Evolutionary conservation across 1,284 basidiomycete species (phyloP).

Genomic region (Leccinum cinnamomeum): DNA sequence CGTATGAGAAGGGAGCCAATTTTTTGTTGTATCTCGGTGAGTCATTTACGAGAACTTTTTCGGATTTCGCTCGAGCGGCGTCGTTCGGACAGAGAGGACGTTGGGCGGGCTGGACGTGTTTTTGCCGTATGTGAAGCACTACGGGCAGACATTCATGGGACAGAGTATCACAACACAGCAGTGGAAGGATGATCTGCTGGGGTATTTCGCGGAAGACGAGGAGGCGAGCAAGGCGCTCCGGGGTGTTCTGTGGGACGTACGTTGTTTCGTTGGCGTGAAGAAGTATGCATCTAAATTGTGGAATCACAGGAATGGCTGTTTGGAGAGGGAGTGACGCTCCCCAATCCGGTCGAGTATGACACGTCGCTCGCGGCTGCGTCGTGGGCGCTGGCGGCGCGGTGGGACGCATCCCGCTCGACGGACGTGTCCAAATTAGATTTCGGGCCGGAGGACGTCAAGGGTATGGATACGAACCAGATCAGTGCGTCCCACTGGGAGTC

Average conservation of each 20-base stretch:
- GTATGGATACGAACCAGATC: conserved; percentile 43
- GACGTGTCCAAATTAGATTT: conserved; percentile 53
- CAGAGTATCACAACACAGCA: conserved; percentile 86
- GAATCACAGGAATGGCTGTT: conserved; percentile 72
- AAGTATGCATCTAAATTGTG: no score
- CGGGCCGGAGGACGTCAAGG: conserved; percentile 50
- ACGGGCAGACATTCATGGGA: conserved; percentile 78
- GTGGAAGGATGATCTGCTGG: conserved; percentile 86
- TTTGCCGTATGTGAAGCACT: conserved; percentile 79
- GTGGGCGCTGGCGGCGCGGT: conserved; percentile 71
- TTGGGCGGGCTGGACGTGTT: conserved; percentile 89
- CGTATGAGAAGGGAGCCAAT: conserved; percentile 78
- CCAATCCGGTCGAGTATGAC: conserved; percentile 84
- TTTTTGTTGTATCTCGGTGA: conserved; percentile 67
- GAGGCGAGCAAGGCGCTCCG: conserved; percentile 65
- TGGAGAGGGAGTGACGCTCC: conserved; percentile 79
- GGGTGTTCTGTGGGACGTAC: conserved; percentile 77
- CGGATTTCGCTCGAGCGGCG: background rate
- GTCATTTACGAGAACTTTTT: conserved; percentile 6
- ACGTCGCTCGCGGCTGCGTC: conserved; percentile 72
- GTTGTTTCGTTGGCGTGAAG: conserved; percentile 21
- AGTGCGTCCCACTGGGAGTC: background rate
- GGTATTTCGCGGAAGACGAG: conserved; percentile 69
- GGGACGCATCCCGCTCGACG: conserved; percentile 64
- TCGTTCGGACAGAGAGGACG: conserved; percentile 54